Conservation (phyloP, 352 stramenopile species). For the Achlya hypogyna region DNA sequence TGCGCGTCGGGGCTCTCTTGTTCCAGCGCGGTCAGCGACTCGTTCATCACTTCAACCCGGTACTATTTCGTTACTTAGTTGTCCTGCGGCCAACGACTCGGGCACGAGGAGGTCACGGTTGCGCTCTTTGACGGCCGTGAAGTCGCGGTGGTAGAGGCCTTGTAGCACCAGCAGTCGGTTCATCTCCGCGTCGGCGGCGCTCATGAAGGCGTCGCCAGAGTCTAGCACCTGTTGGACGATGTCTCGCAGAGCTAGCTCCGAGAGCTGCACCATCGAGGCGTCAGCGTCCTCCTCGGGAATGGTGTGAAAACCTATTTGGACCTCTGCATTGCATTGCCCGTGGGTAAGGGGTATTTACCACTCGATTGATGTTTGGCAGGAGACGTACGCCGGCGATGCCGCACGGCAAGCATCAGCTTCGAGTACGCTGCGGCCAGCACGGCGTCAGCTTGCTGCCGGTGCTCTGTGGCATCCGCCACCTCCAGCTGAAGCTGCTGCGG, state of each 20-base stretch:
- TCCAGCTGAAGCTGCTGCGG: neutral
- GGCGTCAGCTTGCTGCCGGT: neutral
- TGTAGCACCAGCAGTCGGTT: neutral
- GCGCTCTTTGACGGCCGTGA: neutral
- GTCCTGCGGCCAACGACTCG: no score
- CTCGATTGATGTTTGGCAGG: neutral
- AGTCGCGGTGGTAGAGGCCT: neutral
- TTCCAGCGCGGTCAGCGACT: neutral
- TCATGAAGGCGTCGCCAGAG: neutral
- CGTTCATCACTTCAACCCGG: neutral
- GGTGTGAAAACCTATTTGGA: no score
- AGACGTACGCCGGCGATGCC: neutral
- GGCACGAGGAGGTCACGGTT: neutral
- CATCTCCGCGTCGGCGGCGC: neutral
- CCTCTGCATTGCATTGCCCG: neutral
- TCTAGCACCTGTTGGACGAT: neutral
- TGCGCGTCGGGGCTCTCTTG: neutral
- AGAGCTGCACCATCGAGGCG: no score
- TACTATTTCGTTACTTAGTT: no score
- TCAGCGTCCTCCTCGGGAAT: no score
- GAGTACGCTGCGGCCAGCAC: neutral
- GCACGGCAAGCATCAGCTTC: neutral
- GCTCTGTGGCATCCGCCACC: neutral
- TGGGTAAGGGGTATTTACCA: no score
- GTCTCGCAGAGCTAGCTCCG: neutral